These are phyloP conservation scores for Monotropa hypopitys DNA, from an alignment of 179 eudicot species.

Conservation along the genomic window DNA sequence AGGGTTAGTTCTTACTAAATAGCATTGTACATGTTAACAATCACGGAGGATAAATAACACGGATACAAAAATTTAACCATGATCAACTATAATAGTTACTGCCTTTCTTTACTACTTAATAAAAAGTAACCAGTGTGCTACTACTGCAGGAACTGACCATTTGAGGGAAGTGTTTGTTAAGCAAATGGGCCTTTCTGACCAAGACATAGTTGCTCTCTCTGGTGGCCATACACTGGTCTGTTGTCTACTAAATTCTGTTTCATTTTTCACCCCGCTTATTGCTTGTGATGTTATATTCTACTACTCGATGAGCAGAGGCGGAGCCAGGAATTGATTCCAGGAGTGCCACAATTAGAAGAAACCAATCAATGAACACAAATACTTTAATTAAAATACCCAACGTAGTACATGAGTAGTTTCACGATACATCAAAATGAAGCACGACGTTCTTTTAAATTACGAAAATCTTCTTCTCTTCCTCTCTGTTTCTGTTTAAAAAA, in stretches of 20 bases:
- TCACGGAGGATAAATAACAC: neutral
- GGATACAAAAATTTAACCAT: neutral
- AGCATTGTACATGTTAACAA: neutral
- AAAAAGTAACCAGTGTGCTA: neutral
- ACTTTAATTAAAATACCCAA: too few relatives aligned
- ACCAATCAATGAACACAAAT: too few relatives aligned
- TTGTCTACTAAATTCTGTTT: neutral
- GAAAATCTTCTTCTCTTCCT: too few relatives aligned
- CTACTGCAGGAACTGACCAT: slow-evolving; percentile 62
- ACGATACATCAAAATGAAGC: too few relatives aligned
- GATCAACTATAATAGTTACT: too few relatives aligned
- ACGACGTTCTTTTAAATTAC: too few relatives aligned
- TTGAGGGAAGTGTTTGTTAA: slow-evolving; percentile 71
- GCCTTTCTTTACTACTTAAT: too few relatives aligned
- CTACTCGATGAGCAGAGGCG: too few relatives aligned
- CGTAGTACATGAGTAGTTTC: too few relatives aligned
- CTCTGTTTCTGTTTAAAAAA: too few relatives aligned
- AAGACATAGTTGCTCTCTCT: slow-evolving; percentile 85
- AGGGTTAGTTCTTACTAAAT: slow-evolving; percentile 27
- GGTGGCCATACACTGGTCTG: slow-evolving; percentile 91
- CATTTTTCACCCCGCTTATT: neutral
- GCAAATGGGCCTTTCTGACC: slow-evolving; percentile 79
- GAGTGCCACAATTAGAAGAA: too few relatives aligned
- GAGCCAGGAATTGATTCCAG: too few relatives aligned
- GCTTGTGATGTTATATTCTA: neutral